phyloP scores from a whole-genome alignment of 2,329 filamentous ascomycete genomes.

The Aspergillus sp. region DNA sequence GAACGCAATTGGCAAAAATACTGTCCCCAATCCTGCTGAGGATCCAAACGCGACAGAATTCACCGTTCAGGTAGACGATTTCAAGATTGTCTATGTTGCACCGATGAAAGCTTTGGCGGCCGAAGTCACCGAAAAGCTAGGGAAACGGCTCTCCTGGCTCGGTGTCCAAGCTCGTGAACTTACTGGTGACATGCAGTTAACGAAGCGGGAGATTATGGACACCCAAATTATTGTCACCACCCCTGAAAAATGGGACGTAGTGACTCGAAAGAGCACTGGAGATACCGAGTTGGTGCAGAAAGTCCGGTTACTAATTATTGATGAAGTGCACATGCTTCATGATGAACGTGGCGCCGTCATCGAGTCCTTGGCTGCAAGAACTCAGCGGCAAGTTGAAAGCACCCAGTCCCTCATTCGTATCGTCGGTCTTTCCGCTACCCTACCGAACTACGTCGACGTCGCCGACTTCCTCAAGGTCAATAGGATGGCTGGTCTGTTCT shows the following conservation, averaged over 20 bases:
- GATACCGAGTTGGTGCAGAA: slow-evolving; percentile 98
- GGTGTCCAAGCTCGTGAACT: slow-evolving; percentile 86
- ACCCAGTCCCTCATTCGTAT: slow-evolving; percentile 96
- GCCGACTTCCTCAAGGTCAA: slow-evolving; percentile 97
- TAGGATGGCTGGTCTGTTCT: slow-evolving; percentile 83
- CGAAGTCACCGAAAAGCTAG: slow-evolving; percentile 89
- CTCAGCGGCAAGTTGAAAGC: slow-evolving; percentile 92
- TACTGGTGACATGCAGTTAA: slow-evolving; percentile 97
- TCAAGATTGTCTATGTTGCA: slow-evolving; percentile 97
- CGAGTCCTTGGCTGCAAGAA: slow-evolving; percentile 90
- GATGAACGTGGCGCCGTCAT: slow-evolving; percentile 94
- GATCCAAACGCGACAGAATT: slow-evolving; percentile 67
- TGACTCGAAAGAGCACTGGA: slow-evolving; percentile 92
- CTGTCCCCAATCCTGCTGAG: slow-evolving; percentile 69
- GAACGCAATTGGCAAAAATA: slow-evolving; percentile 80
- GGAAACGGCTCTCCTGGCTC: slow-evolving; percentile 86
- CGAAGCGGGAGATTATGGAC: slow-evolving; percentile 87
- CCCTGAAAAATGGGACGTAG: slow-evolving; percentile 98
- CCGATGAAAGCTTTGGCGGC: slow-evolving; percentile 98
- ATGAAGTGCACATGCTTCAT: slow-evolving; percentile 99
- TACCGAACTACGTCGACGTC: slow-evolving; percentile 95
- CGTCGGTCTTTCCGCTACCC: slow-evolving; percentile 84
- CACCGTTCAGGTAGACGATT: slow-evolving; percentile 72
- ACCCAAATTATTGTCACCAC: slow-evolving; percentile 98
- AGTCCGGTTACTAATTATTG: slow-evolving; percentile 89